These are phyloP conservation scores for Pichia sp. DNA, from an alignment of 1,139 yeast species.

Conservation along the genomic window DNA sequence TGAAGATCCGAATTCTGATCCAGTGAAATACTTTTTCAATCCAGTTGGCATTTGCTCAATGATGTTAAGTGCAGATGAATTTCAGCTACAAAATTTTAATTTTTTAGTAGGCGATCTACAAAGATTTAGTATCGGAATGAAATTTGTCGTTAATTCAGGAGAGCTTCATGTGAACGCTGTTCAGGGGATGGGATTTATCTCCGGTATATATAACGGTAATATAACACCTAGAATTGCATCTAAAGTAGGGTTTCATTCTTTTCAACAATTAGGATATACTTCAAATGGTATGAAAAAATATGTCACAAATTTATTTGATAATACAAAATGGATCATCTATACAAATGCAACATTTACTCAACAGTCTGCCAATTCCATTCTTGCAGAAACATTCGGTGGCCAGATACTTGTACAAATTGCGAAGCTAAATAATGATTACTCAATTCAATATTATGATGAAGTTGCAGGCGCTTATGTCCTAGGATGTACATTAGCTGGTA, in stretches of 20 bases:
- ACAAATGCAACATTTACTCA: conserved; percentile 36
- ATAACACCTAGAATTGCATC: conserved; percentile 52
- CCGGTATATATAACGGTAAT: conserved; percentile 48
- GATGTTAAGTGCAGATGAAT: conserved; percentile 26
- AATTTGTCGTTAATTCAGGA: conserved; percentile 16
- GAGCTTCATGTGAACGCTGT: conserved; percentile 34
- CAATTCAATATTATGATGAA: conserved; percentile 40
- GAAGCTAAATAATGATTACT: conserved; percentile 27
- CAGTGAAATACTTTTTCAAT: conserved; percentile 30
- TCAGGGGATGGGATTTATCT: conserved; percentile 69
- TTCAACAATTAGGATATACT: conserved; percentile 23
- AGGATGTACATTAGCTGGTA: conserved; percentile 27
- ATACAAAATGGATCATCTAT: conserved; percentile 44
- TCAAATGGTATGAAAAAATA: conserved; percentile 26
- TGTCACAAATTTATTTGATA: conserved; percentile 31
- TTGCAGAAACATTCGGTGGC: conserved; percentile 31
- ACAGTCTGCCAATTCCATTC: conserved; percentile 48
- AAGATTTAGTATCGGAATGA: conserved; percentile 27
- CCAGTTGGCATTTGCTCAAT: conserved; percentile 32
- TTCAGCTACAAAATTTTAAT: conserved; percentile 17
- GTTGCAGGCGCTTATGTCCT: conserved; percentile 47
- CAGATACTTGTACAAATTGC: conserved; percentile 38
- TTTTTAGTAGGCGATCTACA: conserved; percentile 27
- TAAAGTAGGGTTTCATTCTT: conserved; percentile 58
- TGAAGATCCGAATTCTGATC: conserved; percentile 35